Base-by-base conservation (phyloP, 2,329 filamentous ascomycete species). In the Beauveria australis region DNA sequence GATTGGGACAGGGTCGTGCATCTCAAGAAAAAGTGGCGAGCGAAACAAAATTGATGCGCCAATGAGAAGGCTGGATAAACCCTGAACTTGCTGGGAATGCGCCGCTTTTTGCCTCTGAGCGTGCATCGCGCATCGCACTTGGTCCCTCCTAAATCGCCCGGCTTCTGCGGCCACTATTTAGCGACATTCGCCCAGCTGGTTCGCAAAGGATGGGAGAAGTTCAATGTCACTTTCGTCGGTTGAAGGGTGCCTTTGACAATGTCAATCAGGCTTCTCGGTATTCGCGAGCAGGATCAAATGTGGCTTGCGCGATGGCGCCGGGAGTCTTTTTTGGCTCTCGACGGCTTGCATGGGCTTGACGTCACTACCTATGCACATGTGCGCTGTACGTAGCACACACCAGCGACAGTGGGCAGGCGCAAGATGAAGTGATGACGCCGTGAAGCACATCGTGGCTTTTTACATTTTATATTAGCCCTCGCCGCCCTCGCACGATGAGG, bases 251-350 rank as follows among this genome's bases (percentile, higher is more conserved):
- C 2, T 28, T 33, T 16, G 24, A 44, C 24, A 44, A 43, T 16
- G 30, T 6, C 3, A 43, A 52, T 33, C 37, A 59, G 56, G 54
- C 55, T 59, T 37, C 37, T 59, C 47, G 56, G 56, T 40, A 43
- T 49, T 40, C 28, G 54, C 54, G 54, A 46, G 12, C 22, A 44
- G 56, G 5, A 10, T 52, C 33, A 40, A 52, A 18, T 28, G 56
- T 46, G 37, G 56, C 47, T 24, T 52, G 47, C 47, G 26, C 56
- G 47, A 44, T 44, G 56, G 47, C 47, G 56, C 24, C n/a, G 24
- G 3, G 46, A 47, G 37, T 59, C 47, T 19, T 40, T 12, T 16
- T 52, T 41, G 18, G 2, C 22, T 57, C 28, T 48, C 26, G 37
- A 8, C 37, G 37, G 47, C 56, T 40, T 52, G 47, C 24, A 49